Evolutionary conservation across 768 basidiomycete species (phyloP), one percentile per base, ranked within the genome.

Genomic region (Mycena albidolilacea): DNA sequence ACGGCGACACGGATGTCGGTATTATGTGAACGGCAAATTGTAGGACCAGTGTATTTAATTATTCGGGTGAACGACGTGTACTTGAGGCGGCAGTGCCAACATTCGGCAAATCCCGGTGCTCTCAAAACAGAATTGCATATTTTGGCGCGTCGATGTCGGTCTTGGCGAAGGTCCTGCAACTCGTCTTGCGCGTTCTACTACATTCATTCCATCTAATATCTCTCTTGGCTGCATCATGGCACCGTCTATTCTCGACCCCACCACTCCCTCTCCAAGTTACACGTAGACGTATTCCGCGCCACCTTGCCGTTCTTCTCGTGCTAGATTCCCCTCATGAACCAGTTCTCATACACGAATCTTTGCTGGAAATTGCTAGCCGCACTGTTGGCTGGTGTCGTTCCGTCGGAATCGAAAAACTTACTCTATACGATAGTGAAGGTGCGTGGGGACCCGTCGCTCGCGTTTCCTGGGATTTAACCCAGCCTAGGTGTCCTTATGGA

Each of bases 371-470:
- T 74, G 84, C 92, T 11, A 80, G 87, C 62, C 84, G 84, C 58
- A 86, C 86, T 14, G 87, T 88, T 10, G 80, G 80, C 11, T 95
- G 92, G 91, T 95, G 92, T 82, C 87, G 85, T 66, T 79, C 75
- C n/a, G 82, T 84, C 41, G 93, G 93, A 15, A 89, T 95, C 61
- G 81, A 84, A 72, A 86, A 87, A 63, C 83, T 96, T 59, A 93
- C 91, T 11, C 85, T 93, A 5, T 95, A 94, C 74, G 95, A 96
- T 78, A 85, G 88, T 68, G 82, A 88, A 67, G 94, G 95, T 95
- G 78, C 68, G 89, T 58, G 0, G 15, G 14, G 23, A 12, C 41
- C 7, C 38, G n/a, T 48, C 58, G 50, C 79, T 21, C 43, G 17
- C 38, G 54, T 17, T 46, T 61, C 57, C 38, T 23, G 46, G 37